These are phyloP conservation scores for Oryza brachyantha DNA, from an alignment of 176 grass and related monocot genomes.

Conservation along the genomic window DNA sequence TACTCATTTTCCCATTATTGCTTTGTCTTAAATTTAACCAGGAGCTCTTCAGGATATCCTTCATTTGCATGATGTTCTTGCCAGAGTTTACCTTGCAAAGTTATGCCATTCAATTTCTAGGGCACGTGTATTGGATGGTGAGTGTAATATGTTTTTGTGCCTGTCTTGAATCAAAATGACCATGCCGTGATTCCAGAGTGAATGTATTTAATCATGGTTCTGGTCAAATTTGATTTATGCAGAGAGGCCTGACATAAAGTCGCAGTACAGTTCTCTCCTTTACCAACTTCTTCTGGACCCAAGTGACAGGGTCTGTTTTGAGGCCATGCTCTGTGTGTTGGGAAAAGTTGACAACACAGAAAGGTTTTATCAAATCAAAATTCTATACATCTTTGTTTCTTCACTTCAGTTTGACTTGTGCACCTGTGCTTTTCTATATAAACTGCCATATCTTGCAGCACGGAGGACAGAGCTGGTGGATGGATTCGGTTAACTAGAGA, in stretches of 20 bases:
- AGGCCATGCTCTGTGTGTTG: constrained; percentile 94
- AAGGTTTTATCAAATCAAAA: constrained; percentile 34
- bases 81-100: constrained; percentile 94
- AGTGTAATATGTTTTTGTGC: constrained; percentile 32
- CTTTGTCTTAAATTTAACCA: constrained; percentile 55
- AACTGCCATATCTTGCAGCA: constrained; percentile 50
- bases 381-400: constrained; percentile 2
- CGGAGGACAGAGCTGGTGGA: constrained; percentile 92
- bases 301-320: constrained; percentile 99
- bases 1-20: constrained; percentile 41
- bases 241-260: constrained; percentile 94
- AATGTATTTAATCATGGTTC: constrained; percentile 27
- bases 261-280: constrained; percentile 91
- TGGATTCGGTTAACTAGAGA: constrained; percentile 98
- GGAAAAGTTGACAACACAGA: constrained; percentile 95
- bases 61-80: constrained; percentile 98
- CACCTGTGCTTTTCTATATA: neutral
- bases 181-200: constrained; percentile 15
- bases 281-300: constrained; percentile 99
- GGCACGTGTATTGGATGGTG: constrained; percentile 88
- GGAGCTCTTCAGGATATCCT: constrained; percentile 97
- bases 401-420: neutral
- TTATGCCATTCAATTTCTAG: constrained; percentile 90
- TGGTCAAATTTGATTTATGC: constrained; percentile 48
- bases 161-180: constrained; percentile 16